Conservation (phyloP, 2,329 filamentous ascomycete genomes). For the Sclerotinia glacialis region DNA sequence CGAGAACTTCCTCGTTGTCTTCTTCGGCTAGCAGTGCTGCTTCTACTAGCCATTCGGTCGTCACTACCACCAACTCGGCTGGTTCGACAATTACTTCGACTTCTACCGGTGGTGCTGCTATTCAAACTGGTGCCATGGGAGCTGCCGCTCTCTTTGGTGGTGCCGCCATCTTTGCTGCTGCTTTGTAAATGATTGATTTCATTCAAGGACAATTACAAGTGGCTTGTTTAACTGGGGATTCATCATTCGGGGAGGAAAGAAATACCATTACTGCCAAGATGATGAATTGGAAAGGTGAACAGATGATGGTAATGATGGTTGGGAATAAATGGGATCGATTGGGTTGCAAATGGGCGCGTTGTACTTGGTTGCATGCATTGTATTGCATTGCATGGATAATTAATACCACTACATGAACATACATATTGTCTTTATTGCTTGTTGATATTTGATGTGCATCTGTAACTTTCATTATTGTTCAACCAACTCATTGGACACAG, state of each 20-base stretch:
- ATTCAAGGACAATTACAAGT: not conserved
- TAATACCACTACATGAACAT: not conserved
- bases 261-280: not conserved
- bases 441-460: slow-evolving; percentile 25
- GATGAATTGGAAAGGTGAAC: not conserved
- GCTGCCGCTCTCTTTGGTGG: slow-evolving; percentile 36
- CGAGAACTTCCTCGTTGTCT: slow-evolving; percentile 20
- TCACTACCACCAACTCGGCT: slow-evolving; percentile 14
- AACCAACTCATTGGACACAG: too few relatives aligned
- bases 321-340: not conserved
- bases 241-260: not conserved
- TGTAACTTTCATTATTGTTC: too few relatives aligned
- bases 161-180: slow-evolving; percentile 33
- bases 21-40: slow-evolving; percentile 18
- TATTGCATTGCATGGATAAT: not conserved
- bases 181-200: slow-evolving; percentile 27
- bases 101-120: slow-evolving; percentile 27
- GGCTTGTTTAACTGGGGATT: not conserved
- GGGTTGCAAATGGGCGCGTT: not conserved
- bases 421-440: slow-evolving; percentile 7
- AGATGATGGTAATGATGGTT: slow-evolving; percentile 14
- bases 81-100: slow-evolving; percentile 12
- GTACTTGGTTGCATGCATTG: slow-evolving; percentile 1
- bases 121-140: slow-evolving; percentile 35
- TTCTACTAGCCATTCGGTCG: not conserved